Conservation (phyloP, 768 basidiomycete species). For the Cantharellus cinnabarinus region DNA sequence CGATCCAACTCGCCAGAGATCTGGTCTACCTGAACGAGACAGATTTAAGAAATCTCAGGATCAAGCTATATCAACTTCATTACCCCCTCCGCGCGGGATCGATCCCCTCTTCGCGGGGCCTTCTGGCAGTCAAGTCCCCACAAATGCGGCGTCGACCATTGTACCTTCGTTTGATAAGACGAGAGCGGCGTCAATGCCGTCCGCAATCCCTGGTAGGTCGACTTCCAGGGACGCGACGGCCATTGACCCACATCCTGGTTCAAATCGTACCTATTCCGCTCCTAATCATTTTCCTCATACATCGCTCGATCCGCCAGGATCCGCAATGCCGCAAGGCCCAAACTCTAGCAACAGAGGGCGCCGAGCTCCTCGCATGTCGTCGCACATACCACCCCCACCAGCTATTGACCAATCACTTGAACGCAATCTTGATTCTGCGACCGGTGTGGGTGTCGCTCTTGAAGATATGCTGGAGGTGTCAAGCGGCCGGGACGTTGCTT, state of each 20-base stretch:
- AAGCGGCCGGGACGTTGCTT: not conserved
- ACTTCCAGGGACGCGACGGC: too few species aligned
- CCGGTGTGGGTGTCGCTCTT: not conserved
- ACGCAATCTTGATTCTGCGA: not conserved
- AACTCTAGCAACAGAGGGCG: not conserved
- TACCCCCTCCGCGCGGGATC: too few species aligned
- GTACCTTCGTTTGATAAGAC: too few species aligned
- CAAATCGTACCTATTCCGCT: not conserved
- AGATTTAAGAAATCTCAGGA: too few species aligned
- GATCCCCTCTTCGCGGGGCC: too few species aligned
- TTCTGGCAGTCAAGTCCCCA: too few species aligned
- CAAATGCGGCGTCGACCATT: too few species aligned
- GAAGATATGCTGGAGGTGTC: not conserved
- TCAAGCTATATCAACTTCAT: too few species aligned
- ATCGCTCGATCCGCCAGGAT: not conserved
- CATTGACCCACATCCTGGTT: too few species aligned
- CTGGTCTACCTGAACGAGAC: not conserved
- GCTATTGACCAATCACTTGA: conserved; percentile 6
- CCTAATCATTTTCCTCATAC: not conserved
- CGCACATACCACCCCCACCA: conserved; percentile 6
- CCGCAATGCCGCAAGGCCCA: not conserved
- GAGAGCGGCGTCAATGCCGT: too few species aligned
- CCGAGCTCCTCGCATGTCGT: conserved; percentile 2
- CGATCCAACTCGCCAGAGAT: not conserved
- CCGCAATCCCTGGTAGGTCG: too few species aligned